Conservation (phyloP, 2,329 filamentous ascomycete genomes). For the Cryphonectria radicalis region DNA sequence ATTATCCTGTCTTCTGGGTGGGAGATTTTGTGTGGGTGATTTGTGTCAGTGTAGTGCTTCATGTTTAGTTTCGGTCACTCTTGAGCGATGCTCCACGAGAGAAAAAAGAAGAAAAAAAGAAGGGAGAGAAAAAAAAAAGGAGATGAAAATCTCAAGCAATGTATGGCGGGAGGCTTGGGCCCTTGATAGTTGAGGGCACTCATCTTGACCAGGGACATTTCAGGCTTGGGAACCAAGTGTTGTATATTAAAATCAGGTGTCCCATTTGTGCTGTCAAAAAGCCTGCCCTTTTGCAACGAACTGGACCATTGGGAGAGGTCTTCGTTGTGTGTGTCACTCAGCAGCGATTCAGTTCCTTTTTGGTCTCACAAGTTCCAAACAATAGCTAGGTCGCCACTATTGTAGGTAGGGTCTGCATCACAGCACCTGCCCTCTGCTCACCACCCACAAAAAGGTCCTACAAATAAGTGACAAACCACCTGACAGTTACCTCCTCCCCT, state of each 20-base stretch:
- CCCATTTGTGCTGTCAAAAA: background rate
- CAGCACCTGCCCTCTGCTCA: background rate
- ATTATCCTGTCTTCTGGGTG: background rate
- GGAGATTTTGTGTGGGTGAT: background rate
- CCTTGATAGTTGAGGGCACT: background rate
- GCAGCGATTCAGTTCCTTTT: background rate
- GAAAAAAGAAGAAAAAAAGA: too few relatives aligned
- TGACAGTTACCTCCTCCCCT: background rate
- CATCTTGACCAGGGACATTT: background rate
- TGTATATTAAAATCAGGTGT: background rate
- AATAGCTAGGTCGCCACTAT: background rate
- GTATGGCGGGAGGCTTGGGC: background rate
- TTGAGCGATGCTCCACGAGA: background rate
- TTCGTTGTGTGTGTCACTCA: background rate
- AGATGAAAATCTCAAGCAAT: background rate
- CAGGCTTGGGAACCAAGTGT: background rate
- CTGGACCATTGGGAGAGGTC: background rate
- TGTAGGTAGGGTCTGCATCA: conserved; percentile 1
- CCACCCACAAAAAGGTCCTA: background rate
- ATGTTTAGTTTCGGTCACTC: background rate
- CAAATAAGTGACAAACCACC: background rate
- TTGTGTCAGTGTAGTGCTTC: background rate
- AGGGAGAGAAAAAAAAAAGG: too few relatives aligned
- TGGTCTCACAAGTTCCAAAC: background rate
- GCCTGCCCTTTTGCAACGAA: background rate